phyloP scores from a whole-genome alignment of 108 stramenopile species.

The Cylindrotheca fusiformis region DNA sequence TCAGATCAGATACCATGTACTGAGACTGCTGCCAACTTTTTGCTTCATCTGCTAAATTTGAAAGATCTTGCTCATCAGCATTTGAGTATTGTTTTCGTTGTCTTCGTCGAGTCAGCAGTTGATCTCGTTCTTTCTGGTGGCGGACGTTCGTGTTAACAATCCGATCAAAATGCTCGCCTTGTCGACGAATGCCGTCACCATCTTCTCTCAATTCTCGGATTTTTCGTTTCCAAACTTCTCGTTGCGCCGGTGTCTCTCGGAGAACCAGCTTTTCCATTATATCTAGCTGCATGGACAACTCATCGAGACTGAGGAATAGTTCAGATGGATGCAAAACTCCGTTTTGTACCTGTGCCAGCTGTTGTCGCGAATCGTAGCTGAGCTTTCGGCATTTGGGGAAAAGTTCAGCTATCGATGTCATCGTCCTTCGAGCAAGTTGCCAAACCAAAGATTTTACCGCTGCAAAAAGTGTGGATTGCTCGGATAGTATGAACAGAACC shows the following conservation, averaged over 20 bases:
- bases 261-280: constrained; percentile 67
- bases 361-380: constrained; percentile 84
- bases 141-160: constrained; percentile 65
- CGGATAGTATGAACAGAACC: too few species aligned
- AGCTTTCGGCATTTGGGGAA: constrained; percentile 87
- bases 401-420: constrained; percentile 14
- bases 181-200: constrained; percentile 47
- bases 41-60: constrained; percentile 68
- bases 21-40: constrained; percentile 60
- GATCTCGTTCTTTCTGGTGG: constrained; percentile 72
- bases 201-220: constrained; percentile 78
- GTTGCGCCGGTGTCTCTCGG: constrained; percentile 76
- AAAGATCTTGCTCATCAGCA: constrained; percentile 51
- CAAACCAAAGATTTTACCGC: too few species aligned
- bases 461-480: too few species aligned
- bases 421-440: too few species aligned
- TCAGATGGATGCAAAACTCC: constrained; percentile 65
- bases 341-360: constrained; percentile 80
- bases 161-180: constrained; percentile 71
- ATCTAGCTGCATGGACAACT: constrained; percentile 67
- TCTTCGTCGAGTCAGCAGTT: constrained; percentile 56
- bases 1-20: constrained; percentile 68
- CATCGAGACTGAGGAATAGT: constrained; percentile 73
- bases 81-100: constrained; percentile 19
- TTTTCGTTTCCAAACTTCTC: constrained; percentile 83